Percentiles rank a stretch among this genome's conserved stretches.
Evolutionary conservation across 1,139 yeast species (phyloP).

Genomic region (Yamadazyma buinensis): DNA sequence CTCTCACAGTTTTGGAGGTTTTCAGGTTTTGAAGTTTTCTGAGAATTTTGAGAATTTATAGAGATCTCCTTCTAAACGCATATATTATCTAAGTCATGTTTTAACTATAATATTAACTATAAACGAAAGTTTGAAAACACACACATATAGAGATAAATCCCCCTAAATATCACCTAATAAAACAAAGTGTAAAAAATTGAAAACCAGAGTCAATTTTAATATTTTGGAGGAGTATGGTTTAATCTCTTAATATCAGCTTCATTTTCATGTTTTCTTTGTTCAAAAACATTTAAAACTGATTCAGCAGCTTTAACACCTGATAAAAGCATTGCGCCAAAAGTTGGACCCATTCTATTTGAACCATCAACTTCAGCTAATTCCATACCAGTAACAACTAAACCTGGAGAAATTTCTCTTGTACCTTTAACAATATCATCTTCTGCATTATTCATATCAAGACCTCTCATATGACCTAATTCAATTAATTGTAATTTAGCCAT

Average conservation of each 20-base stretch:
- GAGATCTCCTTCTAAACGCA: no score
- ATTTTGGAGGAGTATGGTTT: constrained; percentile 4
- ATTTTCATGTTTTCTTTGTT: constrained; percentile 44
- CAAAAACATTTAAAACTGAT: constrained; percentile 48
- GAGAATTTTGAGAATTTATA: no score
- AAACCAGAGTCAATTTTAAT: no score
- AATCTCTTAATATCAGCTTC: constrained; percentile 12
- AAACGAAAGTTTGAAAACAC: no score
- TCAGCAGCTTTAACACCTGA: constrained; percentile 79
- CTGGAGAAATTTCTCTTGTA: constrained; percentile 67
- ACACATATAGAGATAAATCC: no score
- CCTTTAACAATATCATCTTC: constrained; percentile 75
- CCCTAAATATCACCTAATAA: no score
- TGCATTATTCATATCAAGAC: constrained; percentile 74
- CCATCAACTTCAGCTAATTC: constrained; percentile 78
- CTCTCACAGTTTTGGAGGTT: no score
- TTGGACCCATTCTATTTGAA: constrained; percentile 80
- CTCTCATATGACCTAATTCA: constrained; percentile 70
- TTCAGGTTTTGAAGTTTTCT: neutral
- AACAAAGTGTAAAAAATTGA: no score
- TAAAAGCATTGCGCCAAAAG: constrained; percentile 78
- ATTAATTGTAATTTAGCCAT: constrained; percentile 34
- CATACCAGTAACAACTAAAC: constrained; percentile 77
- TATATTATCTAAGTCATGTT: no score
- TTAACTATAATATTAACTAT: no score